Conservation (phyloP, 2,329 filamentous ascomycete genomes). For the Epichloe coenophiala region DNA sequence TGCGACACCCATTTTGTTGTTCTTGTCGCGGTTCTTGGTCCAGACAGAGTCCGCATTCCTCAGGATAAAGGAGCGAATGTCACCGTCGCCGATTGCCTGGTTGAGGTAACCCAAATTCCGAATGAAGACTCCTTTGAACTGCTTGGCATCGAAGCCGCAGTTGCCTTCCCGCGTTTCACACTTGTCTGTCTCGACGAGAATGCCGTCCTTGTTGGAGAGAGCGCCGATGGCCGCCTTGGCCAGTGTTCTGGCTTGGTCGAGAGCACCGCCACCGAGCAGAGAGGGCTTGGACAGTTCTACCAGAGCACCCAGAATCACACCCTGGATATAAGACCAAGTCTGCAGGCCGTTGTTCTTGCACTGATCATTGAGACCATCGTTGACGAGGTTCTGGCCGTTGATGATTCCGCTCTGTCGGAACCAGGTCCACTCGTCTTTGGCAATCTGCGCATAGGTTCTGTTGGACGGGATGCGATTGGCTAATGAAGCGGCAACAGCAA, state of each 20-base stretch:
- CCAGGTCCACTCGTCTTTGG: constrained; percentile 38
- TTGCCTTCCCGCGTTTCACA: constrained; percentile 20
- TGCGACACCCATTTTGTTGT: constrained; percentile 42
- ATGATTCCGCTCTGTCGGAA: constrained; percentile 37
- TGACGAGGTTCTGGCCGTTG: constrained; percentile 34
- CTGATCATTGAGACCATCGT: constrained; percentile 34
- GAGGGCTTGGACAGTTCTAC: constrained; percentile 36
- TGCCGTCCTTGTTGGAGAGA: constrained; percentile 29
- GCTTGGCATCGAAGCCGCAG: constrained; percentile 37
- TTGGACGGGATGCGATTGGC: constrained; percentile 34
- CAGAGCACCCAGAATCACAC: constrained; percentile 40
- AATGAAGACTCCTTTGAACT: constrained; percentile 62
- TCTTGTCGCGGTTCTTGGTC: constrained; percentile 38
- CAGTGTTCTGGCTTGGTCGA: constrained; percentile 31
- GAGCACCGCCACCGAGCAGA: constrained; percentile 21
- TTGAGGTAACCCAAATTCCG: constrained; percentile 49
- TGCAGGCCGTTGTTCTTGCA: constrained; percentile 41
- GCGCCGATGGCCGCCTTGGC: constrained; percentile 37
- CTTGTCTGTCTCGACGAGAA: constrained; percentile 27
- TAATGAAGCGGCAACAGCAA: constrained; percentile 38
- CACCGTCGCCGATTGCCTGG: constrained; percentile 30
- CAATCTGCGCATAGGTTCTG: constrained; percentile 30
- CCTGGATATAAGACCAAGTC: constrained; percentile 44
- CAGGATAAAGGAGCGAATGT: constrained; percentile 40
- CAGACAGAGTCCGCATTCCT: constrained; percentile 54